These are phyloP conservation scores for Lophium mytilinum DNA, from an alignment of 495 filamentous ascomycete species.

Conservation along the genomic window DNA sequence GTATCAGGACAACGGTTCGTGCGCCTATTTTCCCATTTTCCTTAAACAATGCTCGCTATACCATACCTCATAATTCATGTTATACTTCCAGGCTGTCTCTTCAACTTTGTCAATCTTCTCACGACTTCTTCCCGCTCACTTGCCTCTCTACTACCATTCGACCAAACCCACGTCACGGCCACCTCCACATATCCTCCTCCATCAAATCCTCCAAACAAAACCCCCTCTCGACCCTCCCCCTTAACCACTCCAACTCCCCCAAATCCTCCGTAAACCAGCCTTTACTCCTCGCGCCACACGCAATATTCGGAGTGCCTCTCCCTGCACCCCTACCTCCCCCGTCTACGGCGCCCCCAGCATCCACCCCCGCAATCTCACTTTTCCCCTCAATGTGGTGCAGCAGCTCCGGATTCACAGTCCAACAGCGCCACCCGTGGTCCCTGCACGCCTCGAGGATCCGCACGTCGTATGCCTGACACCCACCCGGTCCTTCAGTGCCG, in stretches of 20 bases:
- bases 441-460: conserved; percentile 30
- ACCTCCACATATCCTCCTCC: conserved; percentile 14
- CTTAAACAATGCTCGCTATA: too few species aligned
- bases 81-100: too few species aligned
- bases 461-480: conserved; percentile 28
- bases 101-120: too few species aligned
- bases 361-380: conserved; percentile 23
- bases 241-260: conserved; percentile 14
- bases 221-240: conserved; percentile 15
- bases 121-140: too few species aligned
- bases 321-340: neutral
- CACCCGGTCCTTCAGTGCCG: conserved; percentile 11
- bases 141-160: too few species aligned
- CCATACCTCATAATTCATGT: too few species aligned
- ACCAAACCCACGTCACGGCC: neutral
- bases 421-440: conserved; percentile 26
- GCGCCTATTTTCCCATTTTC: too few species aligned
- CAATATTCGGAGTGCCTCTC: conserved; percentile 25
- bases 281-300: conserved; percentile 21
- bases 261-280: conserved; percentile 16
- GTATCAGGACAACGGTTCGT: too few species aligned
- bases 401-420: conserved; percentile 26
- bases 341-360: neutral
- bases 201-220: conserved; percentile 21
- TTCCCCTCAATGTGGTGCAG: conserved; percentile 28